Evolutionary conservation across 805 yeast genomes (phyloP), one percentile per base, ranked within the genome.

Genomic region (Metschnikowia kofuensis): DNA sequence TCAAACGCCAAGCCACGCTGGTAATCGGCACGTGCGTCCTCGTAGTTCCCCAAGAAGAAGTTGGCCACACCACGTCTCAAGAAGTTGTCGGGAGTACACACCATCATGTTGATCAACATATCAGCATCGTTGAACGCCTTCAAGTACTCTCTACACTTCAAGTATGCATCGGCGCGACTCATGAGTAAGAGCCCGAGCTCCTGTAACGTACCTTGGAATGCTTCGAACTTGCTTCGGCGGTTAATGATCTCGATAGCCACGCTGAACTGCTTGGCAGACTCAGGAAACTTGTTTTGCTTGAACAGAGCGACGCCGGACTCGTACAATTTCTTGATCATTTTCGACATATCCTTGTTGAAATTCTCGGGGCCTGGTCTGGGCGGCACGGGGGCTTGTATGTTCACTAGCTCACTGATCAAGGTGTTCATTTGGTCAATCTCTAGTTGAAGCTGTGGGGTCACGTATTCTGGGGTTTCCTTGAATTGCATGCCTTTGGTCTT

Each of bases 1-100:
- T 71, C 78, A 57, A 85, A 78, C n/a, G 84, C 72, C 49, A 87
- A 70, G 0, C 91, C 95, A 62, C 91, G 77, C 66, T 85, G 91
- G 58, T 84, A 77, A 57, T 81, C 86, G 2, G 79, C 78, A 52
- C 82, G 79, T 2, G 90, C 85, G 8, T 75, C 80, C 40, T 77
- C 78, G 50, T 79, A 76, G 62, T 82, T 80, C 1, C 85, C 87
- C 61, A 87, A 68, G 57, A 84, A 82, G 56, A 69, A 67, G 55
- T 76, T 72, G 40, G 87, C 81, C 42, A 85, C 82, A 1, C 89
- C 86, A 58, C 85, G 77, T 68, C 94, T 78, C 46, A 85, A 72
- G 60, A 84, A 85, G 61, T 86, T 84, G 45, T 87, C 94, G 1
- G 91, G 82, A 4, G 81, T 69, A 45, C 72, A 67, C 63, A 81